phyloP scores from a whole-genome alignment of 2,329 filamentous ascomycete species.

The Amauroascus verrucosus region DNA sequence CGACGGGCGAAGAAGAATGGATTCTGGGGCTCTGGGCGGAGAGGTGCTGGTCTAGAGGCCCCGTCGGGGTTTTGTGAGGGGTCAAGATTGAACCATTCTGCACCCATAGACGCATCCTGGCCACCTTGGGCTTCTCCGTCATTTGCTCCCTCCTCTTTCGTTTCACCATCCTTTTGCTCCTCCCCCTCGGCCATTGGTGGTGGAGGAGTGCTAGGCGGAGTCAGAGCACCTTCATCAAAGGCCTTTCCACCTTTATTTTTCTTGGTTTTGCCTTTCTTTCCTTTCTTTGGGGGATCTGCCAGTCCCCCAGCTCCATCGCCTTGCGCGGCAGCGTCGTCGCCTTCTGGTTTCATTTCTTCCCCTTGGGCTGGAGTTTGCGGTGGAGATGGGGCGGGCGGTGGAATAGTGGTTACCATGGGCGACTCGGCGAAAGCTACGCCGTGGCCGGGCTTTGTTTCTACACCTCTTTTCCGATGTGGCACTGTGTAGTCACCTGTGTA shows the following conservation, averaged over 20 bases:
- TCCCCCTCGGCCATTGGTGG: constrained; percentile 20
- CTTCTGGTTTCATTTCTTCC: constrained; percentile 4
- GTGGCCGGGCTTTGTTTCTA: not conserved
- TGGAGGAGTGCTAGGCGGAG: constrained; percentile 33
- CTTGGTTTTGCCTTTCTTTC: constrained; percentile 24
- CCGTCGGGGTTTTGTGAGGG: constrained; percentile 8
- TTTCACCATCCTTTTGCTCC: constrained; percentile 11
- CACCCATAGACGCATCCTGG: constrained; percentile 9
- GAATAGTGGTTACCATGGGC: constrained; percentile 16
- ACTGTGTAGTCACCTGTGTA: constrained; percentile 41
- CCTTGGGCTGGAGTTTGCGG: constrained; percentile 17
- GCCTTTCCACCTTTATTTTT: constrained; percentile 19
- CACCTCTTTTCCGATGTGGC: constrained; percentile 21
- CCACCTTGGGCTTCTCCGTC: constrained; percentile 8
- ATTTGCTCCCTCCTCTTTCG: constrained; percentile 12
- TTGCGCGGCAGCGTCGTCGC: not conserved
- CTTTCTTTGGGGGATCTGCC: constrained; percentile 25
- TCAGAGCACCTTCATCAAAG: constrained; percentile 24
- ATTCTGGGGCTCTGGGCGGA: constrained; percentile 22
- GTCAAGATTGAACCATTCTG: constrained; percentile 15
- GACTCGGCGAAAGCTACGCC: constrained; percentile 10
- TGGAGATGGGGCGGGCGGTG: constrained; percentile 27
- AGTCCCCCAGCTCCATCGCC: constrained; percentile 5
- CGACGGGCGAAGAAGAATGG: constrained; percentile 23
- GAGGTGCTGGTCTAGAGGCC: constrained; percentile 7